Percentiles rank a stretch among this genome's conserved stretches.
Evolutionary conservation across 495 filamentous ascomycete species (phyloP).

Genomic region (Umbilicaria muhlenbergii): DNA sequence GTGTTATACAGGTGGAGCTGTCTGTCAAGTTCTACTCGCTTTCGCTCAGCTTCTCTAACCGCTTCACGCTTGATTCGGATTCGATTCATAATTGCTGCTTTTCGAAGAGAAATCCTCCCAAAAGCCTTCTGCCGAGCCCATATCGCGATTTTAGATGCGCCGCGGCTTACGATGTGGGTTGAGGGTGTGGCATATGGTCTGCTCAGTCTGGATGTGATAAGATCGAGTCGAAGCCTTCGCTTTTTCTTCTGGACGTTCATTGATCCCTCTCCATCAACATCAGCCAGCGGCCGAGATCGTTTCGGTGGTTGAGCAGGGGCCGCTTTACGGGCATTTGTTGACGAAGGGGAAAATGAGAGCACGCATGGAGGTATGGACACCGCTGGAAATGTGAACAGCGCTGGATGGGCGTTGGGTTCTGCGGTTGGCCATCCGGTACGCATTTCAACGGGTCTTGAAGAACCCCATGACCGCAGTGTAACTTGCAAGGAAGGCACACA

Average conservation of each 20-base stretch:
- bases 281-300: conserved; percentile 38
- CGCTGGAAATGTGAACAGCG: too few relatives aligned
- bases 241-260: conserved; percentile 41
- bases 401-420: too few relatives aligned
- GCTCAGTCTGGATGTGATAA: conserved; percentile 55
- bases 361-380: too few relatives aligned
- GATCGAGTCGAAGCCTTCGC: conserved; percentile 41
- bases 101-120: conserved; percentile 29
- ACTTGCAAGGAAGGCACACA: too few relatives aligned
- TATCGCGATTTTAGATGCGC: conserved; percentile 36
- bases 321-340: too few relatives aligned
- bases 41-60: conserved; percentile 4
- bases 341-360: too few relatives aligned
- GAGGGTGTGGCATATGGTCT: conserved; percentile 51
- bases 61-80: conserved; percentile 24
- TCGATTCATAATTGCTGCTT: conserved; percentile 39
- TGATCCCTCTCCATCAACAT: conserved; percentile 43
- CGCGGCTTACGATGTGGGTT: conserved; percentile 49
- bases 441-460: too few relatives aligned
- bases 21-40: conserved; percentile 1
- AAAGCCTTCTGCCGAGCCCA: conserved; percentile 29
- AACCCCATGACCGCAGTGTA: too few relatives aligned
- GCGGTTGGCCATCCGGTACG: too few relatives aligned
- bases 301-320: conserved; percentile 20
- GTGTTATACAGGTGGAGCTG: conserved; percentile 7